Evolutionary conservation across 1,284 basidiomycete genomes (phyloP).

Genomic region (Sanghuangporus weigelae): DNA sequence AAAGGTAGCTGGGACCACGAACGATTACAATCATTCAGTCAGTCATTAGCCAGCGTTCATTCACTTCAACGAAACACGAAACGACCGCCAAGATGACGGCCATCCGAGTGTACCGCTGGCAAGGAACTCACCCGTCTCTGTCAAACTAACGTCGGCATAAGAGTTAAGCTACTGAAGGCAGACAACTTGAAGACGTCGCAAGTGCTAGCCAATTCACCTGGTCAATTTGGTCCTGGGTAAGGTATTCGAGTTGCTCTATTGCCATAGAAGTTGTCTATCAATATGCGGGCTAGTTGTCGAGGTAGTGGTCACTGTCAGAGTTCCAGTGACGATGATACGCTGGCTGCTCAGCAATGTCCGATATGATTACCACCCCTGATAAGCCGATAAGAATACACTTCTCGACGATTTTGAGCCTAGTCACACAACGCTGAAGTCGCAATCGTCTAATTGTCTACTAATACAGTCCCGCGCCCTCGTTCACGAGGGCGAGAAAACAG

Average conservation of each 20-base stretch:
- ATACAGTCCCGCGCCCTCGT: conserved; percentile 1
- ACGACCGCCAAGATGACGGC: too few relatives aligned
- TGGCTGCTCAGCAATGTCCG: too few relatives aligned
- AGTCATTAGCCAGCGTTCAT: not conserved
- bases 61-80: too few relatives aligned
- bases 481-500: not conserved
- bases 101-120: too few relatives aligned
- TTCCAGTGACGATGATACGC: not conserved
- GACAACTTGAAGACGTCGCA: not conserved
- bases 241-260: conserved; percentile 12
- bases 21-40: not conserved
- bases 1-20: conserved; percentile 11
- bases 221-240: conserved; percentile 19
- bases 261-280: not conserved
- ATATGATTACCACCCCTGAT: too few relatives aligned
- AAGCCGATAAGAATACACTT: not conserved
- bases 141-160: conserved; percentile 8
- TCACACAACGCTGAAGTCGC: not conserved
- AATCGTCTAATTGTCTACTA: conserved; percentile 1
- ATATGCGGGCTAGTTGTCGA: not conserved
- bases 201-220: conserved; percentile 15
- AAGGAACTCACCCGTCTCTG: conserved; percentile 15
- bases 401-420: not conserved
- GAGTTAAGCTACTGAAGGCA: not conserved
- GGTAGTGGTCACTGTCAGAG: not conserved